These are phyloP conservation scores for Hibiscus syriacus DNA, from an alignment of 345 rosid species.

Conservation along the genomic window DNA sequence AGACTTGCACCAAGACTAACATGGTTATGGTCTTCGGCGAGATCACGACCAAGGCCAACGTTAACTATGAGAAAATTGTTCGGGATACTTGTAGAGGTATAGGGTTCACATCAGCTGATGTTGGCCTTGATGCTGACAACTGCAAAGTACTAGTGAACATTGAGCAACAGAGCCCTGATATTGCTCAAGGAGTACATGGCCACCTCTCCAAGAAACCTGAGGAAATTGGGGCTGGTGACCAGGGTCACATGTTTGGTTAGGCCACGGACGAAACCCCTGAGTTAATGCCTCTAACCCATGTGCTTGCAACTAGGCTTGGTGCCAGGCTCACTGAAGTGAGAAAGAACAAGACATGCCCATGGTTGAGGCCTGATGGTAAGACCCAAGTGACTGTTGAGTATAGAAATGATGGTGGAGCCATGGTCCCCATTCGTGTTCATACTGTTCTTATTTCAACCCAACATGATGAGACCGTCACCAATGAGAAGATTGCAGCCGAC, in stretches of 20 bases:
- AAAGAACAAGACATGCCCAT: constrained; percentile 66
- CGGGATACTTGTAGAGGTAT: constrained; percentile 69
- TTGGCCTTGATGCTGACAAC: constrained; percentile 71
- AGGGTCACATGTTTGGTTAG: constrained; percentile 78
- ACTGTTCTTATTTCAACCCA: constrained; percentile 75
- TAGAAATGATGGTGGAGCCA: constrained; percentile 58
- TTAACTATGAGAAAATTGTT: constrained; percentile 68
- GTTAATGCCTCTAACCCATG: constrained; percentile 75
- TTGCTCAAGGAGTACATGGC: constrained; percentile 82
- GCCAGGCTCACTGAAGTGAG: constrained; percentile 81
- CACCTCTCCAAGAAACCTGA: constrained; percentile 74
- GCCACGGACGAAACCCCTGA: constrained; percentile 74
- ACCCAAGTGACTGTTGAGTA: constrained; percentile 79
- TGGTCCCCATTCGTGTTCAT: constrained; percentile 66
- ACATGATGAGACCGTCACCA: constrained; percentile 68
- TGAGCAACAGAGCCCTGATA: constrained; percentile 79
- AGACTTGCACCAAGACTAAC: constrained; percentile 75
- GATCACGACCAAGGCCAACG: constrained; percentile 67
- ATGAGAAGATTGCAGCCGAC: constrained; percentile 61
- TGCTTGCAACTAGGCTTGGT: constrained; percentile 71
- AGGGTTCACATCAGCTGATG: constrained; percentile 62
- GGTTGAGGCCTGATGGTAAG: constrained; percentile 86
- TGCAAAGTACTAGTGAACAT: constrained; percentile 71
- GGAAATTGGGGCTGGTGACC: constrained; percentile 84
- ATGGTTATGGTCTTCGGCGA: constrained; percentile 87